Percentiles rank a stretch among this genome's conserved stretches.
phyloP scores from a whole-genome alignment of 305 asterid genomes.

The Galium porrigens region DNA sequence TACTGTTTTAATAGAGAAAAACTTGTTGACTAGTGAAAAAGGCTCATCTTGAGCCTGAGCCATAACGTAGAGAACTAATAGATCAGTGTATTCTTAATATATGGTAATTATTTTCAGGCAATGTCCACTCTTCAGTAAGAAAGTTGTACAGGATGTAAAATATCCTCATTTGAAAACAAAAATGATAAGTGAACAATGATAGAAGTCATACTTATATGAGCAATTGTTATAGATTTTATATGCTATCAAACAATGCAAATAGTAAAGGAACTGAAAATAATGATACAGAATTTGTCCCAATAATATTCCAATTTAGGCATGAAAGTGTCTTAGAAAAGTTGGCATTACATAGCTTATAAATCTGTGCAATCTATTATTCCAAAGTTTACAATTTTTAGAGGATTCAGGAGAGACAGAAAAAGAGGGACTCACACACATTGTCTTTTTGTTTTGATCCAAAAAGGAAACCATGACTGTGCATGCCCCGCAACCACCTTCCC shows the following conservation, averaged over 20 bases:
- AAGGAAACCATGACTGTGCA: constrained; percentile 94
- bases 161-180: neutral
- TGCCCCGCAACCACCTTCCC: constrained; percentile 99
- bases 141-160: neutral
- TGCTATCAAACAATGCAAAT: neutral
- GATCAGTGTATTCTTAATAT: neutral
- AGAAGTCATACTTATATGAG: neutral
- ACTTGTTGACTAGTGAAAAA: neutral
- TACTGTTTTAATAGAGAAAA: neutral
- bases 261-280: neutral
- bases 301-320: neutral
- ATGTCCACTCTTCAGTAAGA: neutral
- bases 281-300: neutral
- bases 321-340: neutral
- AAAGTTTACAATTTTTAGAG: neutral
- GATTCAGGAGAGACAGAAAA: constrained; percentile 2
- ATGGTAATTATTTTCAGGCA: neutral
- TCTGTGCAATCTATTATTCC: neutral
- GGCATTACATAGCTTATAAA: neutral
- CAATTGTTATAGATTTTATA: neutral
- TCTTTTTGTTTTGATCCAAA: constrained; percentile 51
- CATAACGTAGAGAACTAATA: neutral
- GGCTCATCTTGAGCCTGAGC: neutral
- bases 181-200: neutral
- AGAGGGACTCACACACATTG: constrained; percentile 67